Evolutionary conservation across 139 green algal species (phyloP).

Genomic region (Limnomonas spitsbergensis): DNA sequence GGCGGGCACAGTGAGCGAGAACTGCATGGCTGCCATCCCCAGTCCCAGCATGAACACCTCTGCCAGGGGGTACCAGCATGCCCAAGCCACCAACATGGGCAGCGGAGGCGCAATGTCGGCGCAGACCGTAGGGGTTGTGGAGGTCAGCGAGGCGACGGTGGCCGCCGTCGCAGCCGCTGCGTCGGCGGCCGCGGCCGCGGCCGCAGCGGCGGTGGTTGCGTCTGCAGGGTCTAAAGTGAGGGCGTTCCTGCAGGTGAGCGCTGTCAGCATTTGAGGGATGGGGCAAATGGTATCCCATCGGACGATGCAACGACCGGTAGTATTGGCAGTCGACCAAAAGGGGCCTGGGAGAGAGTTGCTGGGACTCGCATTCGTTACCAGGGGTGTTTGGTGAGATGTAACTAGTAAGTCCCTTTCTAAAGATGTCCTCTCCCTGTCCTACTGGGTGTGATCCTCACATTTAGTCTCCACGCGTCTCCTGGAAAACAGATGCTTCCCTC

Average conservation of each 20-base stretch:
- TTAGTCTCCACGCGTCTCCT: too few relatives aligned
- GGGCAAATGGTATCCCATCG: too few relatives aligned
- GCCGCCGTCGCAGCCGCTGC: conserved; percentile 64
- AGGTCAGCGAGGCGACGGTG: conserved; percentile 54
- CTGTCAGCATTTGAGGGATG: too few relatives aligned
- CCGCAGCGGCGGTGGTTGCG: conserved; percentile 66
- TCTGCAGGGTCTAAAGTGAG: conserved; percentile 63
- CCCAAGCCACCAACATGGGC: background rate
- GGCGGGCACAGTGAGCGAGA: background rate
- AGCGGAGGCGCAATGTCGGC: conserved; percentile 21
- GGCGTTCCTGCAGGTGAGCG: conserved; percentile 55
- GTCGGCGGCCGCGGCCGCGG: conserved; percentile 60
- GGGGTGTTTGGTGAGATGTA: too few relatives aligned
- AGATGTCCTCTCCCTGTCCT: too few relatives aligned
- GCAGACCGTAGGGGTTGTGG: conserved; percentile 36
- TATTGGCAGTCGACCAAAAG: too few relatives aligned
- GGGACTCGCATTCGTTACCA: too few relatives aligned
- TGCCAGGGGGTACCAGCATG: background rate
- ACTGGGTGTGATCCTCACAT: too few relatives aligned
- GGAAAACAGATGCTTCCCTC: too few relatives aligned
- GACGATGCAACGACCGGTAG: too few relatives aligned
- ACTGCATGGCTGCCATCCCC: background rate
- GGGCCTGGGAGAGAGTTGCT: too few relatives aligned
- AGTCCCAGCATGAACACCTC: background rate
- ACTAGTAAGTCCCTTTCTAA: too few relatives aligned